Evolutionary conservation across 371 early-diverging fungal genomes (phyloP), one percentile per base, ranked within the genome.

Genomic region (Mucor mucedo): DNA sequence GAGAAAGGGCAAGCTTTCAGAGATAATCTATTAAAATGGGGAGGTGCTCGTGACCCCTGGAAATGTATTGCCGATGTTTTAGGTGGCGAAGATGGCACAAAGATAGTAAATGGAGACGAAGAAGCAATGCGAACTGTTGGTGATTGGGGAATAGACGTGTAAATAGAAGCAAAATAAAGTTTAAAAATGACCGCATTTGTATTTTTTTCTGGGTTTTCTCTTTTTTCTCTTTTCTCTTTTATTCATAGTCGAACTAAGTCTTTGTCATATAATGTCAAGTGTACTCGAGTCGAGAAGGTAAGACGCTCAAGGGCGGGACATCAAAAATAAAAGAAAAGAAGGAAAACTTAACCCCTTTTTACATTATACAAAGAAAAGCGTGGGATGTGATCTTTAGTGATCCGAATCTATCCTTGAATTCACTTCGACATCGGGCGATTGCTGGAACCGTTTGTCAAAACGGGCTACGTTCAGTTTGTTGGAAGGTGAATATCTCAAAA

Each of bases 31-130:
- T 75, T 98, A 58, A 77, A 84, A 55, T 95, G 94, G 93, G 98
- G 98, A 21, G 98, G 98, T 13, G 93, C 95, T 6, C 84, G 93
- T 42, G 95, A 96, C 77, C 96, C 97, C 0, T 97, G 95, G 94
- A 63, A 81, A 57, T 89, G 91, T 45, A 69, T 94, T 6, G 91
- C 89, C 0, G 82, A 85, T 8, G 77, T 92, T 16, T 66, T 93
- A n/a, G 77, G 74, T 7, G 83, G 69, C 16, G 66, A 75, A 52
- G 87, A 87, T 56, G 91, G 86, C 52, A 88, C 86, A 10, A 76
- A 77, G 21, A 70, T 93, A 27, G 70, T 73, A 8, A 62, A 73
- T 33, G 93, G 93, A 7, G 89, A 88, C 70, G 73, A 84, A 58
- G 70, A 76, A 11, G 85, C 93, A 5, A 92, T 93, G 92, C 72